These are phyloP conservation scores for Phenoliferia sp. DNA, from an alignment of 1,284 basidiomycete genomes.

Conservation along the genomic window DNA sequence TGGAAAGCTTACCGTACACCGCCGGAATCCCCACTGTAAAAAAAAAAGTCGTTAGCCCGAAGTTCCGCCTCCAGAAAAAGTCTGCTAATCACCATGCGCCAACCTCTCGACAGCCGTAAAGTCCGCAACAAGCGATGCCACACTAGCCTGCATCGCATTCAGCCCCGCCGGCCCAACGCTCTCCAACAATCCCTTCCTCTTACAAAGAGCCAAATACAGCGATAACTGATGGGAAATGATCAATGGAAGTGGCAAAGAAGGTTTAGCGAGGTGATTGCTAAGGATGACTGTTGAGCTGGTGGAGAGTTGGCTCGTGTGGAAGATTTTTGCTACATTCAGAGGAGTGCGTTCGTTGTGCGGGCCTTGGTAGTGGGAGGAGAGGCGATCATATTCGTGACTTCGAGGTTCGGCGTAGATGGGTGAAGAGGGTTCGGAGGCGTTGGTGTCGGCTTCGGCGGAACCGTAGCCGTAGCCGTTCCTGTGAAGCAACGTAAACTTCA, in stretches of 20 bases:
- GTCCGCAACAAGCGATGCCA: conserved; percentile 11
- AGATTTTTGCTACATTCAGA: not conserved
- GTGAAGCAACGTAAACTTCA: not conserved
- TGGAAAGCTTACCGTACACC: conserved; percentile 27
- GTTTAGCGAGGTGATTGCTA: conserved; percentile 32
- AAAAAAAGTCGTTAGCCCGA: not conserved
- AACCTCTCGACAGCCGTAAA: conserved; percentile 33
- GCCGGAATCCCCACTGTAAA: conserved; percentile 25
- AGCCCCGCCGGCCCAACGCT: conserved; percentile 36
- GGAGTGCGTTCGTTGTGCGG: not conserved
- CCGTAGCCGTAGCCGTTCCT: conserved; percentile 17
- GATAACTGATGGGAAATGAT: conserved; percentile 37
- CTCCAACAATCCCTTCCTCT: conserved; percentile 31
- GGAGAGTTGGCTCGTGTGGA: not conserved
- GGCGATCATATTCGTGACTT: conserved; percentile 1
- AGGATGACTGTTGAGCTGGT: conserved; percentile 25
- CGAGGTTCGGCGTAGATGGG: not conserved
- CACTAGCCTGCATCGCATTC: conserved; percentile 24
- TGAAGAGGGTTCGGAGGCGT: not conserved
- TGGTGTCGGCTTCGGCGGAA: conserved; percentile 15
- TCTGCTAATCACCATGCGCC: too few species aligned
- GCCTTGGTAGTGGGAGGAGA: not conserved
- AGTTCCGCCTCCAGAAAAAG: not conserved
- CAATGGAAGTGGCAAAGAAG: conserved; percentile 36
- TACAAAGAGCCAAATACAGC: conserved; percentile 36